Percentiles rank a stretch among this genome's conserved stretches.
Conservation (phyloP, 306 rosid species). For the Cicer yamashitae region DNA sequence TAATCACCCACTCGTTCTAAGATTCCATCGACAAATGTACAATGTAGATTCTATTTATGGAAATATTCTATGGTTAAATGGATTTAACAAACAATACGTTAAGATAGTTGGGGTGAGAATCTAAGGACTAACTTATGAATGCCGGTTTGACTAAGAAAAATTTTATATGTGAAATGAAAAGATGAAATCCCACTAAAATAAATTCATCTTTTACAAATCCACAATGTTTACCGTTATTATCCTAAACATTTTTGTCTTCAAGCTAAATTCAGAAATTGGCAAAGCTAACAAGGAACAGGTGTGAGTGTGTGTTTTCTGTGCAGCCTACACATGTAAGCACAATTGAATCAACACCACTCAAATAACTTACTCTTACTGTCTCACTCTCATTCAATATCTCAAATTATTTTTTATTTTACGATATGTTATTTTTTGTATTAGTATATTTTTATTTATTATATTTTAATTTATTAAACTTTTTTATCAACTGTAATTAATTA, state of each 20-base stretch:
- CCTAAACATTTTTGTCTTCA: slow-evolving; percentile 4
- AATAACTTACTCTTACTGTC: no score
- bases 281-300: neutral
- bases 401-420: no score
- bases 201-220: neutral
- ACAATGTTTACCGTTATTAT: neutral
- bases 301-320: neutral
- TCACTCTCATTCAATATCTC: no score
- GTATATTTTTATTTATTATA: no score
- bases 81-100: neutral
- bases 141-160: slow-evolving; percentile 34
- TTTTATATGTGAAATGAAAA: neutral
- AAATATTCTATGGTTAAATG: slow-evolving; percentile 29
- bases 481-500: no score
- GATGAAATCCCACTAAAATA: slow-evolving; percentile 1
- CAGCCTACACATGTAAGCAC: neutral
- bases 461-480: no score
- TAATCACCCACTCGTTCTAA: no score
- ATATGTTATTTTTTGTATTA: no score
- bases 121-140: neutral
- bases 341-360: no score
- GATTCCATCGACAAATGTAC: neutral
- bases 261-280: slow-evolving; percentile 25
- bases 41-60: neutral
- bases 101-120: slow-evolving; percentile 26